Evolutionary conservation across 2,329 filamentous ascomycete genomes (phyloP), one percentile per base, ranked within the genome.

Genomic region (Arthrinium puccinioides): DNA sequence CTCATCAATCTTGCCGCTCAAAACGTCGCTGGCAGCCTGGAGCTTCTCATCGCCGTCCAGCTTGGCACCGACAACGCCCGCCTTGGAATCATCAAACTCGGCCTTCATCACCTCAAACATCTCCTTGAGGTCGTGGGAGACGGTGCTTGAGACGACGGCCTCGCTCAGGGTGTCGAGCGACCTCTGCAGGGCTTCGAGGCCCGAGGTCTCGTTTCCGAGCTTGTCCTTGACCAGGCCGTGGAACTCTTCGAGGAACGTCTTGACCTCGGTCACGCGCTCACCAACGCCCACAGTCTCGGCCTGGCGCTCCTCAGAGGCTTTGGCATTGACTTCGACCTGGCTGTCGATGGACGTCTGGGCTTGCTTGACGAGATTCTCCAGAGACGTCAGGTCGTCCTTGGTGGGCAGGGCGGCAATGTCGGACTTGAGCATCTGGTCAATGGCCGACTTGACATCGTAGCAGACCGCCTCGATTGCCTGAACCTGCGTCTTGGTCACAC

Each of bases 21-120:
- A 61, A 5, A 55, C 63, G 8, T 78, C 72, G 15, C 72, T 71
- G 0, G 72, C 70, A 41, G 74, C 62, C 45, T 78, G 71, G 21
- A 82, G 79, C 55, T 87, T 88, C 52, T 88, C 84, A 44, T 95
- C 86, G 4, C 81, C 75, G 44, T 94, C 87, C n/a, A 87, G 70
- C 62, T 90, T 92, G 36, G 81, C 74, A 6, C 83, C 84, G 39
- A 86, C 82, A 18, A 92, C 73, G n/a, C 84, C 79, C 13, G 81
- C 79, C 48, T 87, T 84, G 9, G 86, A 82, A 44, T 89, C 84
- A 51, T 96, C 88, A 42, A 97, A 95, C 55, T 96, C 89, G 1
- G 76, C 67, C 57, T 84, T 88, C 61, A 97, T 79, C 3, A 79
- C 76, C 38, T 86, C 81, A 27, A 80, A 76, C 57, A 89, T 72